Evolutionary conservation across 106 monocot species (phyloP).

Genomic region (Dendrobium catenatum): DNA sequence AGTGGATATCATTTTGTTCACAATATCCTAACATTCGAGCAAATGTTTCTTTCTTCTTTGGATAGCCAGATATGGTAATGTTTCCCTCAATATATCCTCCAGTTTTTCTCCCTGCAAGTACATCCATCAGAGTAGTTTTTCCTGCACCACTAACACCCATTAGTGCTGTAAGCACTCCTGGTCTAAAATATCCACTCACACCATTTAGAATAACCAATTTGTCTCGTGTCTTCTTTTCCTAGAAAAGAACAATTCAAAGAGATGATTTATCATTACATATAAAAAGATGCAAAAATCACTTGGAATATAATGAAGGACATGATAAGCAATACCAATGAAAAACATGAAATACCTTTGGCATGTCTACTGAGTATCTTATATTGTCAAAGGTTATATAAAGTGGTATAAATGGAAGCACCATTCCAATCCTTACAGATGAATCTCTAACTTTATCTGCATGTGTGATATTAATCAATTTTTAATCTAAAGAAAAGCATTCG

Average conservation of each 20-base stretch:
- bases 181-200: constrained; percentile 25
- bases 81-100: constrained; percentile 69
- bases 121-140: constrained; percentile 34
- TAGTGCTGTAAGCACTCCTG: constrained; percentile 15
- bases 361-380: background rate
- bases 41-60: constrained; percentile 80
- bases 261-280: background rate
- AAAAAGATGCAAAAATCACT: background rate
- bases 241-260: background rate
- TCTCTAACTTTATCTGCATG: too few species aligned
- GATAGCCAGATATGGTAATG: constrained; percentile 68
- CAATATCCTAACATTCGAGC: constrained; percentile 74
- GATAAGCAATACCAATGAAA: too few species aligned
- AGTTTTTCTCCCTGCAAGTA: constrained; percentile 80
- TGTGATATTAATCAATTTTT: too few species aligned
- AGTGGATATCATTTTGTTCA: constrained; percentile 93
- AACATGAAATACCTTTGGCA: background rate
- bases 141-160: constrained; percentile 26
- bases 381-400: background rate
- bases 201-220: background rate
- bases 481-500: background rate
- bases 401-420: background rate
- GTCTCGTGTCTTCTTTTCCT: background rate
- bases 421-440: background rate
- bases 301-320: too few species aligned